These are phyloP conservation scores for Podospora sp. DNA, from an alignment of 495 filamentous ascomycete genomes.

Conservation along the genomic window DNA sequence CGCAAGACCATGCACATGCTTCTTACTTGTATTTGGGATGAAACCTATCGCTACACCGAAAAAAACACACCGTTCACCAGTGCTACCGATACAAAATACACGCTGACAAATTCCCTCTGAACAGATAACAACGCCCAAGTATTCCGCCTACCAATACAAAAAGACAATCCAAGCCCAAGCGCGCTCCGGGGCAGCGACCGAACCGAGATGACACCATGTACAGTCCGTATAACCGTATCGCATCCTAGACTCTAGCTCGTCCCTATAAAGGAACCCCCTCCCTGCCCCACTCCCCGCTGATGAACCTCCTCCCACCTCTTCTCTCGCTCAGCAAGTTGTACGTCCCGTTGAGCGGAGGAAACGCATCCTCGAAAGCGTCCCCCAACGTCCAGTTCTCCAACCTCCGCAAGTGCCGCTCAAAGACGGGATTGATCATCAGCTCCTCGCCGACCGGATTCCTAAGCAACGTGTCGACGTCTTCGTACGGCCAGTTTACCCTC, in stretches of 20 bases:
- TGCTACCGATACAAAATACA: too few relatives aligned
- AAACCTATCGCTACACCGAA: too few relatives aligned
- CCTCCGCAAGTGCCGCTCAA: slow-evolving; percentile 70
- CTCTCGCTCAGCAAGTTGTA: slow-evolving; percentile 38
- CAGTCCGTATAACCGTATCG: not conserved
- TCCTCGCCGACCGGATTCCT: slow-evolving; percentile 57
- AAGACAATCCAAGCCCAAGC: not conserved
- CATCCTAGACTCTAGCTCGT: not conserved
- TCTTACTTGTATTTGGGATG: too few relatives aligned
- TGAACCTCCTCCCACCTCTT: slow-evolving; percentile 14
- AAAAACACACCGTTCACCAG: too few relatives aligned
- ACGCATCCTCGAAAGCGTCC: slow-evolving; percentile 62
- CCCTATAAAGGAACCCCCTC: not conserved
- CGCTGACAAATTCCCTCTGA: too few relatives aligned
- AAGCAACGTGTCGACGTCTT: slow-evolving; percentile 62
- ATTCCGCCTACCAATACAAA: not conserved
- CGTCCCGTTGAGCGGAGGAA: slow-evolving; percentile 62
- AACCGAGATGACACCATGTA: not conserved
- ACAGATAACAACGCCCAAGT: too few relatives aligned
- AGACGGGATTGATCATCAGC: slow-evolving; percentile 75
- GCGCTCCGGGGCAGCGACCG: not conserved
- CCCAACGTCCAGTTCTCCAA: slow-evolving; percentile 80
- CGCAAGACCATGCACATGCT: too few relatives aligned
- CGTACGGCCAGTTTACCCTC: slow-evolving; percentile 77
- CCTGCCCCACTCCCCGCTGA: not conserved